Percentiles rank a stretch among this genome's conserved stretches.
phyloP scores from a whole-genome alignment of 2,329 filamentous ascomycete genomes.

The Epichloe elymi region DNA sequence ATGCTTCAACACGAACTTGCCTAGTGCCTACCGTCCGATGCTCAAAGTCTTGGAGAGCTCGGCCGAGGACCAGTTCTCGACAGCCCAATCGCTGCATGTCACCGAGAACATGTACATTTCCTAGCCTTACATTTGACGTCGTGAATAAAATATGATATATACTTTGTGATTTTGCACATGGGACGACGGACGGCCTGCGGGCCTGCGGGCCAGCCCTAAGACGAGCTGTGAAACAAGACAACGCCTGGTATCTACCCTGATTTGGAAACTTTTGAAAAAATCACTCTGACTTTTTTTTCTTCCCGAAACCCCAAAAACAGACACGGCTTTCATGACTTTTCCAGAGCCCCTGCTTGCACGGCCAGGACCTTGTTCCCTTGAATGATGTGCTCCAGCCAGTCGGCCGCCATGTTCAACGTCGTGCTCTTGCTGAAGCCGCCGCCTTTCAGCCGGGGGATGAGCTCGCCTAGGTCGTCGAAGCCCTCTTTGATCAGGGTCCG shows the following conservation, averaged over 20 bases:
- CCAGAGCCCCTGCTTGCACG: conserved; percentile 1
- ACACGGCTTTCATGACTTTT: not conserved
- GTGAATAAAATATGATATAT: not conserved
- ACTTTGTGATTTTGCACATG: not conserved
- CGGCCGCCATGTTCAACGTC: conserved; percentile 60
- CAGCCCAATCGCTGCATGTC: no score
- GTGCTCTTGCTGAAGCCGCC: conserved; percentile 75
- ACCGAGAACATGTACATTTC: not conserved
- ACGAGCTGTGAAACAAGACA: not conserved
- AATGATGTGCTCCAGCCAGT: conserved; percentile 64
- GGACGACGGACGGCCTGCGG: no score
- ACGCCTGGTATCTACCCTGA: conserved; percentile 3
- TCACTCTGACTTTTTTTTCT: not conserved
- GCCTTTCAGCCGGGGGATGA: conserved; percentile 62
- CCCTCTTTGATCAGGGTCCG: conserved; percentile 70
- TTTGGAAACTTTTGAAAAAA: not conserved
- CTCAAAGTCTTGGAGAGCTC: no score
- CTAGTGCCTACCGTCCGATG: no score
- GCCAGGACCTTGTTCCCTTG: conserved; percentile 51
- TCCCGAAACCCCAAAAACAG: not conserved
- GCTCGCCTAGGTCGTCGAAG: conserved; percentile 63
- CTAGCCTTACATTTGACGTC: not conserved
- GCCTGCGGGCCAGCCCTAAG: no score
- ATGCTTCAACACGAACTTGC: no score
- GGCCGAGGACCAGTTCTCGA: no score